Conservation (phyloP, 768 basidiomycete species). For the Russula brevipes region DNA sequence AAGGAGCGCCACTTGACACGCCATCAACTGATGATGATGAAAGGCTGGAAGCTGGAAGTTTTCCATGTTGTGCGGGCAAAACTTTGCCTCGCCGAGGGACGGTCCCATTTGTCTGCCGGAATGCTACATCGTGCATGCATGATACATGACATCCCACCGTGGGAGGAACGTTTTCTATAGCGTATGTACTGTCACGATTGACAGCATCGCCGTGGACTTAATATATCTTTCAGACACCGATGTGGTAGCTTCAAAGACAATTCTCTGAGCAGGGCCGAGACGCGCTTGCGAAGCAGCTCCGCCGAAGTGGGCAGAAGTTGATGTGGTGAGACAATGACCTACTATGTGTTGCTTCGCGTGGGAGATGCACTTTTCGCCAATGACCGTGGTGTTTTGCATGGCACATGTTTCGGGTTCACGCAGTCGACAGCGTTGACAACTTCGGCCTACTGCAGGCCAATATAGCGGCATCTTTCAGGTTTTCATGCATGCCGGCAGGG, state of each 20-base stretch:
- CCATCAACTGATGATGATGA: neutral
- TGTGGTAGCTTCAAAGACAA: conserved; percentile 3
- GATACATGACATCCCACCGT: neutral
- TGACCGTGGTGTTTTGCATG: neutral
- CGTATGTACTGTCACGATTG: conserved; percentile 6
- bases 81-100: neutral
- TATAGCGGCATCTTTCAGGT: too few relatives aligned
- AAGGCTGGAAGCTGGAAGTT: neutral
- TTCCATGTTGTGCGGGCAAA: neutral
- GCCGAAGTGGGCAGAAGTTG: neutral
- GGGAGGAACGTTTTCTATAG: neutral
- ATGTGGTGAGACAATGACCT: conserved; percentile 1
- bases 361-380: neutral
- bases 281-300: neutral
- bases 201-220: conserved; percentile 21
- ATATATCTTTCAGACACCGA: conserved; percentile 5
- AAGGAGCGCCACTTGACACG: neutral
- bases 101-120: neutral
- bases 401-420: neutral
- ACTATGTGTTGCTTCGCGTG: neutral
- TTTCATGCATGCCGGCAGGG: too few relatives aligned
- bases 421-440: neutral
- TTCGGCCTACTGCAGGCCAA: too few relatives aligned
- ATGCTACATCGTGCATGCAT: neutral
- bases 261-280: neutral